A percentile compares a stretch with the other conserved stretches of the same genome.
Evolutionary conservation across 2,329 filamentous ascomycete species (phyloP).

Genomic region (Neophaeococcomyces aloes): DNA sequence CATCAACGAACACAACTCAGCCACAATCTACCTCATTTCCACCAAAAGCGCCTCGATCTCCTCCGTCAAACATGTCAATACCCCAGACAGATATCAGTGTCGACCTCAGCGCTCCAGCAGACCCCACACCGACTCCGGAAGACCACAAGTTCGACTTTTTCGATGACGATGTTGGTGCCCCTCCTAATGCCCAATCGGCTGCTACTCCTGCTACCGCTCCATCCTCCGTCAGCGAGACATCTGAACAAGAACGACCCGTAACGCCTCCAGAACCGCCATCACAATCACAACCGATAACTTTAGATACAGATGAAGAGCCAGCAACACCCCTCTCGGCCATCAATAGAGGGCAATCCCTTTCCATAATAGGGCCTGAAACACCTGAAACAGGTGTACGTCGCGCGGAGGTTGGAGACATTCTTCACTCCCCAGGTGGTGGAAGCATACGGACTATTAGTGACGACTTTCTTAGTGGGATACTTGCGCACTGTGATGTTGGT

Average conservation of each 20-base stretch:
- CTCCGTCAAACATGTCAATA: conserved; percentile 3
- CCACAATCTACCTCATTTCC: conserved; percentile 9
- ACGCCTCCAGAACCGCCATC: neutral
- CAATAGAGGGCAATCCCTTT: neutral
- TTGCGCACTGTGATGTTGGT: conserved; percentile 15
- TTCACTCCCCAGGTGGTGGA: conserved; percentile 12
- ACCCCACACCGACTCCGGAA: conserved; percentile 12
- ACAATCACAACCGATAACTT: neutral
- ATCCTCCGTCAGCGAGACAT: too few species aligned
- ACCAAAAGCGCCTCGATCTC: conserved; percentile 5
- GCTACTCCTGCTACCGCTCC: neutral
- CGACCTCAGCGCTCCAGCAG: neutral
- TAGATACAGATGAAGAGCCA: conserved; percentile 1
- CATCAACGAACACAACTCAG: conserved; percentile 4
- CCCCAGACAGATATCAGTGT: neutral
- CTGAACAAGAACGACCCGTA: too few species aligned
- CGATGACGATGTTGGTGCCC: neutral
- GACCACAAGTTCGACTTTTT: conserved; percentile 6
- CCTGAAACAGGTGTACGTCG: neutral
- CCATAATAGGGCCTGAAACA: neutral
- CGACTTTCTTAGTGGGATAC: conserved; percentile 18
- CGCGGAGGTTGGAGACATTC: neutral
- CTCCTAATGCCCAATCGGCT: too few species aligned
- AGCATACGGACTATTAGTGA: conserved; percentile 17
- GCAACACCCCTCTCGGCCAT: neutral